Conservation (phyloP, 2,329 filamentous ascomycete species). For the Arthrobotrys conoides region DNA sequence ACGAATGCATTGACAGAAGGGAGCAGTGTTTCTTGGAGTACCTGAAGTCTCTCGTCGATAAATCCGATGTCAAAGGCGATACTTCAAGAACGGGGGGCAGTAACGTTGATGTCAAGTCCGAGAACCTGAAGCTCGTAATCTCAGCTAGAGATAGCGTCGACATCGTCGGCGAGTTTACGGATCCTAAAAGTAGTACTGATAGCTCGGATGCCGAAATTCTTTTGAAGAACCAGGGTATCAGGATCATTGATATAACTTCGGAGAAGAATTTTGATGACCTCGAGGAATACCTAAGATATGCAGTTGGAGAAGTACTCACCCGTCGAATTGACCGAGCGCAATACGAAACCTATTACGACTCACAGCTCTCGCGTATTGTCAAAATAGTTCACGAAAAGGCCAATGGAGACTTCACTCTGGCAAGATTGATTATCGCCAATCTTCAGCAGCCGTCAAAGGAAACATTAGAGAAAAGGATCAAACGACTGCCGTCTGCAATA, state of each 20-base stretch:
- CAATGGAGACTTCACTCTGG: constrained; percentile 44
- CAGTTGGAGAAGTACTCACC: constrained; percentile 17
- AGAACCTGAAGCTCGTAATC: constrained; percentile 34
- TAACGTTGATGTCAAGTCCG: background rate
- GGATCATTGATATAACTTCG: constrained; percentile 35
- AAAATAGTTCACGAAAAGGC: constrained; percentile 40
- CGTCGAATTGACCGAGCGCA: constrained; percentile 19
- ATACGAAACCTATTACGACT: constrained; percentile 26
- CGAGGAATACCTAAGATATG: constrained; percentile 14
- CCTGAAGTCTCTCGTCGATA: constrained; percentile 7
- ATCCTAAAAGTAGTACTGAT: background rate
- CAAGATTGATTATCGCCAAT: constrained; percentile 46
- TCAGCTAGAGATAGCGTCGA: constrained; percentile 42
- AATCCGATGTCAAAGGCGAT: background rate
- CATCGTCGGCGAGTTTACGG: constrained; percentile 6
- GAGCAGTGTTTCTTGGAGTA: constrained; percentile 30
- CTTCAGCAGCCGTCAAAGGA: constrained; percentile 45
- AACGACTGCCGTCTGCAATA: constrained; percentile 35
- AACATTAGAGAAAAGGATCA: constrained; percentile 31
- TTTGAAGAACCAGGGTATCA: background rate
- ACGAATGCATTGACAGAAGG: constrained; percentile 35
- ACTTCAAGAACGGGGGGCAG: background rate
- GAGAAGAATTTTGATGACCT: constrained; percentile 36
- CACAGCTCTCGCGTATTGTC: constrained; percentile 21
- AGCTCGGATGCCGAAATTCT: background rate